A percentile compares a stretch with the other conserved stretches of the same genome.
Conservation (phyloP, 2,329 filamentous ascomycete genomes). For the Apiospora arundinis region DNA sequence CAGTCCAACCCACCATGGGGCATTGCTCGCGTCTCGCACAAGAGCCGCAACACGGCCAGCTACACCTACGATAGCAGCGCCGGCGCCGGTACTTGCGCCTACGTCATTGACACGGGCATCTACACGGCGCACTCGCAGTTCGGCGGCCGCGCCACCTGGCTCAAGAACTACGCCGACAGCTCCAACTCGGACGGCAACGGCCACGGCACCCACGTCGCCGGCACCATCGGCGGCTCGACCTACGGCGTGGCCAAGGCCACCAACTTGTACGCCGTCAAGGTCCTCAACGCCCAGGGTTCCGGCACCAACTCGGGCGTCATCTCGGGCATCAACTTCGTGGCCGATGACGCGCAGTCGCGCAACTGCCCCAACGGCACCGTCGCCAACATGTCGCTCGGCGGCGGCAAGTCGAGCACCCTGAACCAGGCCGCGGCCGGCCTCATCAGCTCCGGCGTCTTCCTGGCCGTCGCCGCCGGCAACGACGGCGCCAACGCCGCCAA, state of each 20-base stretch:
- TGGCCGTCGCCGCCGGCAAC: slow-evolving; percentile 64
- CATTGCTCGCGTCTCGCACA: slow-evolving; percentile 28
- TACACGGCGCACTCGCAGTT: slow-evolving; percentile 40
- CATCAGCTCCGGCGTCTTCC: slow-evolving; percentile 54
- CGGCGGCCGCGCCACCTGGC: slow-evolving; percentile 48
- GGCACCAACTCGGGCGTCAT: slow-evolving; percentile 49
- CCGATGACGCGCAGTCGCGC: slow-evolving; percentile 42
- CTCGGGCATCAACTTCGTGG: slow-evolving; percentile 51
- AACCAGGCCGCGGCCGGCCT: slow-evolving; percentile 58
- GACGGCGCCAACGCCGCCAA: slow-evolving; percentile 48
- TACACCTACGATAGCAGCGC: slow-evolving; percentile 37
- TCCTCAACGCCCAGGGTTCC: slow-evolving; percentile 46
- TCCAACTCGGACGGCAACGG: slow-evolving; percentile 49
- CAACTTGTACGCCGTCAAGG: slow-evolving; percentile 52
- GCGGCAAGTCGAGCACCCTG: slow-evolving; percentile 49
- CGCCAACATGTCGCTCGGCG: slow-evolving; percentile 64
- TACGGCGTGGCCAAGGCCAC: slow-evolving; percentile 56
- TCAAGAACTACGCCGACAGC: slow-evolving; percentile 44
- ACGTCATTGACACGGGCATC: slow-evolving; percentile 55
- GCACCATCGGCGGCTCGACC: slow-evolving; percentile 49
- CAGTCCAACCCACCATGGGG: slow-evolving; percentile 28
- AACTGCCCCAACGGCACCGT: slow-evolving; percentile 53
- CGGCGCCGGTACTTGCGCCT: slow-evolving; percentile 42
- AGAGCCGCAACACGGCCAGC: slow-evolving; percentile 21
- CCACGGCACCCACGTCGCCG: slow-evolving; percentile 56